Conservation (phyloP, 495 filamentous ascomycete species). For the Astrothelium subdiscretum region DNA sequence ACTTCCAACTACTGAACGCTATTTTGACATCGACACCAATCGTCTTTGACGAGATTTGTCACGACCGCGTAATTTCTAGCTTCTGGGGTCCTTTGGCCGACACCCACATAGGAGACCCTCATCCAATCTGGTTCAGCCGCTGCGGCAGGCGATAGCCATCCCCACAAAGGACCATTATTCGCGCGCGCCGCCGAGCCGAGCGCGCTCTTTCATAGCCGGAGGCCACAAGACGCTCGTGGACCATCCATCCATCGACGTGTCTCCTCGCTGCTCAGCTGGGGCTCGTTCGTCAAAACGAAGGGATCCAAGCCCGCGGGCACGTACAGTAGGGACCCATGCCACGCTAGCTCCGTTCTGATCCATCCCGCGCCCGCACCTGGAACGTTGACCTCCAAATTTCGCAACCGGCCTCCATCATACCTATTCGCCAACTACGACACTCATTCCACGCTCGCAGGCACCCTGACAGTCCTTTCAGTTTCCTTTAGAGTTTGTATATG, state of each 20-base stretch:
- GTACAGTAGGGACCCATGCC: not conserved
- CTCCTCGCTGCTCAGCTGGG: not conserved
- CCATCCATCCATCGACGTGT: not conserved
- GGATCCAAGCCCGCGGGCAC: not conserved
- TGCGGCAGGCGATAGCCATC: not conserved
- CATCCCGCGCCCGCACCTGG: not conserved
- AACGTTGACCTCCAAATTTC: conserved; percentile 1
- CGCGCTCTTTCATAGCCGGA: no score
- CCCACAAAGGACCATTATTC: not conserved
- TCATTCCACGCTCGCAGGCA: not conserved
- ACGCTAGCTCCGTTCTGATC: not conserved
- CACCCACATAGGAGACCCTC: not conserved
- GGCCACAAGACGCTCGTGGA: not conserved
- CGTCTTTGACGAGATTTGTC: not conserved
- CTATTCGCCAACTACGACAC: not conserved
- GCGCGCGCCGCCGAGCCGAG: not conserved
- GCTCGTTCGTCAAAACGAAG: not conserved
- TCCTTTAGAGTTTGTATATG: not conserved
- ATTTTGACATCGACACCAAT: not conserved
- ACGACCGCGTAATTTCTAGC: not conserved
- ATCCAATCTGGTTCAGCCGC: not conserved
- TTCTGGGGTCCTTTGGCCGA: not conserved
- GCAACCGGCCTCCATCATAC: not conserved
- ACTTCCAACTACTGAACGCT: not conserved
- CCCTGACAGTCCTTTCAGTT: not conserved